phyloP scores from a whole-genome alignment of 352 stramenopile genomes.

The Pythium brassicae region DNA sequence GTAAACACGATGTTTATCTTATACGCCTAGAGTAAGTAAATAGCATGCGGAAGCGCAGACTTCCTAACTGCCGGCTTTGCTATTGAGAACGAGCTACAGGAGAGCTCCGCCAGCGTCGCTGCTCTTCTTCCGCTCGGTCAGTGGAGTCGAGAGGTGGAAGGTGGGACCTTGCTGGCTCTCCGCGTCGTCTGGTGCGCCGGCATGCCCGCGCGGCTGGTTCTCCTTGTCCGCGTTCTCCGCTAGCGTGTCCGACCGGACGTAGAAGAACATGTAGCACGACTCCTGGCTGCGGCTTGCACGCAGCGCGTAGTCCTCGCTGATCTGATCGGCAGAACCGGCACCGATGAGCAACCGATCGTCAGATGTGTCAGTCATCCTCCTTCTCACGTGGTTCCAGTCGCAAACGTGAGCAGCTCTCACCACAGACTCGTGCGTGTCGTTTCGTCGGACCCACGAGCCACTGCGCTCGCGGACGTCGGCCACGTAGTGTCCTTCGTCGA shows the following conservation, averaged over 20 bases:
- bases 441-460: conserved; percentile 65
- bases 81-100: conserved; percentile 15
- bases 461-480: conserved; percentile 57
- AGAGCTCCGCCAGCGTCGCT: conserved; percentile 23
- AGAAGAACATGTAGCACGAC: conserved; percentile 89
- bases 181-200: not conserved
- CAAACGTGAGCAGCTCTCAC: conserved; percentile 27
- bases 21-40: not conserved
- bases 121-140: conserved; percentile 3
- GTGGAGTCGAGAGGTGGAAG: conserved; percentile 18
- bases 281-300: conserved; percentile 72
- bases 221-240: conserved; percentile 44
- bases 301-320: conserved; percentile 73
- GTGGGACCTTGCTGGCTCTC: not conserved
- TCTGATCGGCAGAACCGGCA: conserved; percentile 25
- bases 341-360: not conserved
- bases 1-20: conserved; percentile 10
- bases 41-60: not conserved
- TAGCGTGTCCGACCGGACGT: conserved; percentile 41
- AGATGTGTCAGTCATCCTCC: no score
- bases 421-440: conserved; percentile 77
- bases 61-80: not conserved
- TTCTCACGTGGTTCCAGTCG: not conserved
- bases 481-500: conserved; percentile 85
- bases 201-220: conserved; percentile 37